These are phyloP conservation scores for Aspergillus luchuensis DNA, from an alignment of 2,329 filamentous ascomycete genomes.

Conservation along the genomic window DNA sequence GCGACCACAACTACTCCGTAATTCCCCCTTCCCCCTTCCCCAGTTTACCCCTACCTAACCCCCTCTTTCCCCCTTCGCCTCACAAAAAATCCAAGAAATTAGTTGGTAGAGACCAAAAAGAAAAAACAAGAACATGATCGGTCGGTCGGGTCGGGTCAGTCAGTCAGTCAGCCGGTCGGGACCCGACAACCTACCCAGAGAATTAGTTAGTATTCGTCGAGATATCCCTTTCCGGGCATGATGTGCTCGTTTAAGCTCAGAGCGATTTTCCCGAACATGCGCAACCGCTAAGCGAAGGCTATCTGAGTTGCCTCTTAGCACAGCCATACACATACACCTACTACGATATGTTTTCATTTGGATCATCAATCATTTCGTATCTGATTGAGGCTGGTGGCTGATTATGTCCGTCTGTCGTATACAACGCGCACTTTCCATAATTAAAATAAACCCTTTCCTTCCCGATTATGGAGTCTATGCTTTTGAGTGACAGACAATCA, in stretches of 20 bases:
- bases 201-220: neutral
- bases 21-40: neutral
- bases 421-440: neutral
- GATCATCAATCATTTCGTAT: neutral
- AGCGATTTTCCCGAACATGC: slow-evolving; percentile 4
- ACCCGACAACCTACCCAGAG: no score
- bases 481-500: neutral
- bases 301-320: neutral
- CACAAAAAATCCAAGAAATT: no score
- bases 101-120: no score
- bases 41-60: neutral
- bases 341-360: neutral
- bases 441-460: no score
- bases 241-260: slow-evolving; percentile 6
- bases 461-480: neutral
- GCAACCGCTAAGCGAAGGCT: slow-evolving; percentile 6
- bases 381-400: neutral
- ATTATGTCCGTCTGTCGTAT: neutral
- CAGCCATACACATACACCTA: no score
- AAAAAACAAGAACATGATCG: no score
- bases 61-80: neutral
- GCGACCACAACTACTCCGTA: neutral
- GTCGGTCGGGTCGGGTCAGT: no score
- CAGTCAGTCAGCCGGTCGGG: no score
- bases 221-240: slow-evolving; percentile 4